phyloP scores from a whole-genome alignment of 768 basidiomycete genomes.

The Auriscalpium orientale region DNA sequence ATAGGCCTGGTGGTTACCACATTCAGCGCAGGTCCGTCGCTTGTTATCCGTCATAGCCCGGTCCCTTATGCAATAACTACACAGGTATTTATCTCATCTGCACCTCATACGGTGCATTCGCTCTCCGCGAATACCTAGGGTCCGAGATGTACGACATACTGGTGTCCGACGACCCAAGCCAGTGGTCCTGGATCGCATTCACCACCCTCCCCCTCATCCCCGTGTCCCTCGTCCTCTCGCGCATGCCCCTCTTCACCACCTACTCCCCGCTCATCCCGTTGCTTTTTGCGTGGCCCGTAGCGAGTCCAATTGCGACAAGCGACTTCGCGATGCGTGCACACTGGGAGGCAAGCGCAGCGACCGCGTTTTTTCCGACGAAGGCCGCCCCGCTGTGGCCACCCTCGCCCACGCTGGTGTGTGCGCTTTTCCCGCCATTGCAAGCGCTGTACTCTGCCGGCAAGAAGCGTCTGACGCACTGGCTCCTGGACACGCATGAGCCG shows the following conservation, averaged over 20 bases:
- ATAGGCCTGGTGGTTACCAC: conserved; percentile 44
- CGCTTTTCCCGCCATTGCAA: conserved; percentile 22
- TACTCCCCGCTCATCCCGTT: conserved; percentile 24
- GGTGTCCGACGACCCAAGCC: conserved; percentile 57
- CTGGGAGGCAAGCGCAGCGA: neutral
- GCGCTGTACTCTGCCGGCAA: conserved; percentile 18
- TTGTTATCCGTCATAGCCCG: neutral
- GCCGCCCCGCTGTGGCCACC: conserved; percentile 27
- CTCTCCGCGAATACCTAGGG: conserved; percentile 62
- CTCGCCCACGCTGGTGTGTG: conserved; percentile 21
- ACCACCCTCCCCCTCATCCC: conserved; percentile 71
- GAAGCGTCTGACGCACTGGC: conserved; percentile 14
- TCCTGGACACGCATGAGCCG: conserved; percentile 15
- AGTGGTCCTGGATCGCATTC: conserved; percentile 74
- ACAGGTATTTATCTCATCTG: conserved; percentile 41
- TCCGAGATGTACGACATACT: conserved; percentile 48
- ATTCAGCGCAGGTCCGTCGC: conserved; percentile 51
- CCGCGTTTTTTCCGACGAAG: neutral
- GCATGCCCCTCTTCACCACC: conserved; percentile 23
- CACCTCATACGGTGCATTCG: conserved; percentile 67
- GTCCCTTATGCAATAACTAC: conserved; percentile 24
- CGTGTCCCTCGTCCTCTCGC: conserved; percentile 55
- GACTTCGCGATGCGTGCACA: neutral
- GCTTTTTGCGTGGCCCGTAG: conserved; percentile 24
- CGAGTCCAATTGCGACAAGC: conserved; percentile 14